phyloP scores from a whole-genome alignment of 805 yeast genomes.

The Cyberlindnera mississippiensis region DNA sequence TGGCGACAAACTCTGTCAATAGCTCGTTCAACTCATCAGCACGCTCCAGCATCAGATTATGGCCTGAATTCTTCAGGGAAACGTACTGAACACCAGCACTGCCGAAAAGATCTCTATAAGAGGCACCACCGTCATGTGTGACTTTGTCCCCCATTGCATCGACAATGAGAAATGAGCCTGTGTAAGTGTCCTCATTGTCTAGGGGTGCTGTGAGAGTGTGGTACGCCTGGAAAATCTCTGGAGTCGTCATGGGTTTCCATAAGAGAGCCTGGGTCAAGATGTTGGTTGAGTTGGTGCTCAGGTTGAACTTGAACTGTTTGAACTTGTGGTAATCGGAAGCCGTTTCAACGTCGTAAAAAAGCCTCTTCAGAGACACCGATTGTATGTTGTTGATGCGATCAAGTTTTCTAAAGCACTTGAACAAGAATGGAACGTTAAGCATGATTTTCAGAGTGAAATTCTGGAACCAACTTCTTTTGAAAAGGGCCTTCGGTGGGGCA shows the following conservation, averaged over 20 bases:
- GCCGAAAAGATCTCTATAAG: constrained; percentile 22
- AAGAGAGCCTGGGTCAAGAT: constrained; percentile 20
- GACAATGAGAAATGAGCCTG: constrained; percentile 14
- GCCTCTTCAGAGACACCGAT: constrained; percentile 19
- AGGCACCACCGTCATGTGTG: constrained; percentile 22
- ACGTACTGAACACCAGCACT: constrained; percentile 12
- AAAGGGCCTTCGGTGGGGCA: constrained; percentile 42
- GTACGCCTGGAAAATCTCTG: constrained; percentile 15
- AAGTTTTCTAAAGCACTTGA: constrained; percentile 23
- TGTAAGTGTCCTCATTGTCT: not conserved
- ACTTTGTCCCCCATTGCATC: constrained; percentile 24
- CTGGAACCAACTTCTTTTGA: constrained; percentile 6
- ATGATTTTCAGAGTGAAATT: constrained; percentile 2
- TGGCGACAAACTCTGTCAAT: constrained; percentile 3
- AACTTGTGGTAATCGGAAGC: constrained; percentile 19
- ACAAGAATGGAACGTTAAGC: constrained; percentile 11
- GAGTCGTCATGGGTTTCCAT: constrained; percentile 19
- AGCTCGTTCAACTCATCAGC: constrained; percentile 15
- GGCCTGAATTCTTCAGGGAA: constrained; percentile 21
- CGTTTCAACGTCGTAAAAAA: constrained; percentile 13
- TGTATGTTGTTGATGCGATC: constrained; percentile 26
- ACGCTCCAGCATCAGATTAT: constrained; percentile 22
- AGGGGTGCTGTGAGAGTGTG: constrained; percentile 1
- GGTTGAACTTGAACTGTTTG: constrained; percentile 27
- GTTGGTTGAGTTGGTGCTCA: constrained; percentile 20